Conservation (phyloP, 768 basidiomycete genomes). For the Agrocybe chaxingu region DNA sequence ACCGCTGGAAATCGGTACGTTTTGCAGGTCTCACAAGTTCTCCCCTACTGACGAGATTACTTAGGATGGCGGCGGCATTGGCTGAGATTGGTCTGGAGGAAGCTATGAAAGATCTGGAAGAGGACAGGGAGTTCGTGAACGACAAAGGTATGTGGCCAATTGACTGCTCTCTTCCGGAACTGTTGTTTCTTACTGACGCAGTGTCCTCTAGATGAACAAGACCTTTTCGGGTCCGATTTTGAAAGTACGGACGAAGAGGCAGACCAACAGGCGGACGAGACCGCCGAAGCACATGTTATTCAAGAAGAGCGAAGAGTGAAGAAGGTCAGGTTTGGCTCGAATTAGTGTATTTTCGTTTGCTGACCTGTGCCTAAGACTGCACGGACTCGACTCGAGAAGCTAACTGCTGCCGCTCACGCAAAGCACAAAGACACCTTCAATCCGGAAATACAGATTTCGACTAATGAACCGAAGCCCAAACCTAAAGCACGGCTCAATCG, state of each 20-base stretch:
- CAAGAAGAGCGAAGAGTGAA: slow-evolving; percentile 57
- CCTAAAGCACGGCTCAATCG: slow-evolving; percentile 32
- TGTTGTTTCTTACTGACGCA: slow-evolving; percentile 11
- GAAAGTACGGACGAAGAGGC: slow-evolving; percentile 80
- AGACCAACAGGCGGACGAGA: slow-evolving; percentile 48
- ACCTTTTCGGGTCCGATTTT: slow-evolving; percentile 81
- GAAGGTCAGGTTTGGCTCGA: slow-evolving; percentile 33
- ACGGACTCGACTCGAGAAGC: slow-evolving; percentile 55
- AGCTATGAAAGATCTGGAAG: slow-evolving; percentile 56
- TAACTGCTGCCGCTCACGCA: slow-evolving; percentile 63
- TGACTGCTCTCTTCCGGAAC: background rate
- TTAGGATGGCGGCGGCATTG: slow-evolving; percentile 74
- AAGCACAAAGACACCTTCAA: slow-evolving; percentile 68
- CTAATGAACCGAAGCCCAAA: slow-evolving; percentile 22
- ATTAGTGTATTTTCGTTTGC: background rate
- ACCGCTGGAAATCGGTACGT: slow-evolving; percentile 77
- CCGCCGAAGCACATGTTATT: slow-evolving; percentile 51
- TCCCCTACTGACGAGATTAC: slow-evolving; percentile 5
- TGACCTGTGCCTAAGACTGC: slow-evolving; percentile 30
- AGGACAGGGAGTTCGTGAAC: slow-evolving; percentile 69
- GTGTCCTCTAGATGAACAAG: slow-evolving; percentile 63
- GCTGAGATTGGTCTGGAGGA: slow-evolving; percentile 67
- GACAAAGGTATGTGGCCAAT: slow-evolving; percentile 47
- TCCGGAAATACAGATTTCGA: slow-evolving; percentile 38
- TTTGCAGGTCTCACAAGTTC: background rate